phyloP scores from a whole-genome alignment of 495 filamentous ascomycete species.

The Lichenothelia convexa region DNA sequence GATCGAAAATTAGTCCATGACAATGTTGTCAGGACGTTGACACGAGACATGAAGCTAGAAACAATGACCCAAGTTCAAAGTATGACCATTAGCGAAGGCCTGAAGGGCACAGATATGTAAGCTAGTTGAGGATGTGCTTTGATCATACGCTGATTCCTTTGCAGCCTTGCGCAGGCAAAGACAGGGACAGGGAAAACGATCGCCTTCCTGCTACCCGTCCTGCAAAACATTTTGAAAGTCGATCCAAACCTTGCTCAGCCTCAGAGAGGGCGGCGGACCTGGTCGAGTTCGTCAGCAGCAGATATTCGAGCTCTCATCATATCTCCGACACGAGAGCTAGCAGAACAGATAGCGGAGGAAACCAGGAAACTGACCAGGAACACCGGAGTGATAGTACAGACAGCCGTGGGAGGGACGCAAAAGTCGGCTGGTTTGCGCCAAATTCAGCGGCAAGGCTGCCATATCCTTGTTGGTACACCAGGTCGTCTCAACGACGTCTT shows the following conservation, averaged over 20 bases:
- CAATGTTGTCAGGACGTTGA: constrained; percentile 49
- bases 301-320: constrained; percentile 83
- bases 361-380: constrained; percentile 46
- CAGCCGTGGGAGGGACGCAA: constrained; percentile 73
- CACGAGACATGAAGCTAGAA: constrained; percentile 51
- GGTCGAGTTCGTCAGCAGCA: constrained; percentile 25
- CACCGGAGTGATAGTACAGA: constrained; percentile 60
- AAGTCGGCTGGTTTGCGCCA: constrained; percentile 42
- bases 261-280: constrained; percentile 5
- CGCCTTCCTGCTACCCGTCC: constrained; percentile 24
- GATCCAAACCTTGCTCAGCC: constrained; percentile 32
- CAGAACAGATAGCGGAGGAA: constrained; percentile 82
- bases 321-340: constrained; percentile 86
- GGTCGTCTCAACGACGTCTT: constrained; percentile 77
- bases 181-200: constrained; percentile 30
- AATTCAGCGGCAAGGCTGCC: constrained; percentile 60
- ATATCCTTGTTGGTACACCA: constrained; percentile 78
- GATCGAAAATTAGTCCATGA: constrained; percentile 42
- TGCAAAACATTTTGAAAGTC: constrained; percentile 40
- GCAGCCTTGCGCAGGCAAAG: constrained; percentile 26
- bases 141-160: neutral
- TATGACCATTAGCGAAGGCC: constrained; percentile 56
- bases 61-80: constrained; percentile 90
- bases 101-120: constrained; percentile 71
- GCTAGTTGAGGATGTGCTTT: constrained; percentile 14